Evolutionary conservation across 345 rosid species (phyloP).

Genomic region (Pseudoturritis turrita): DNA sequence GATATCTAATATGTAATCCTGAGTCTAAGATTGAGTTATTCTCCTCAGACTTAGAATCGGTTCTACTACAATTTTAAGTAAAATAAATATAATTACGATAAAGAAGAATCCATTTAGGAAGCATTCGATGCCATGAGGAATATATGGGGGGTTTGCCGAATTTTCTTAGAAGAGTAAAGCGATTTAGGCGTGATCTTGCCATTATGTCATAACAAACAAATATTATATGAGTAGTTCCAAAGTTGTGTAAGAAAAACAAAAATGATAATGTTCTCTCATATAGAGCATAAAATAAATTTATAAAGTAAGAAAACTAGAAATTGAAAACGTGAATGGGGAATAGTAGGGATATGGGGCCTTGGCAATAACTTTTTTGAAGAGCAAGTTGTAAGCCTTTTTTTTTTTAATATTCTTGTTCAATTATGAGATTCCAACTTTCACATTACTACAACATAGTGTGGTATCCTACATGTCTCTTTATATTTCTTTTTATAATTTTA

Average conservation of each 20-base stretch:
- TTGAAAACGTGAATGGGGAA: constrained; percentile 29
- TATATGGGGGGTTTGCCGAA: constrained; percentile 17
- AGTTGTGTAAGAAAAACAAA: constrained; percentile 3
- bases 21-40: neutral
- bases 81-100: neutral
- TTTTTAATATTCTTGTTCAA: constrained; percentile 24
- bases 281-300: constrained; percentile 1
- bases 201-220: constrained; percentile 13
- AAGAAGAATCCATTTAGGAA: constrained; percentile 11
- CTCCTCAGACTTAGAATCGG: neutral
- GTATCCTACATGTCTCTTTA: constrained; percentile 30
- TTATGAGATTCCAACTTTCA: constrained; percentile 36
- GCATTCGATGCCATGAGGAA: constrained; percentile 7
- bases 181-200: constrained; percentile 22
- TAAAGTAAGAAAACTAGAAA: constrained; percentile 11
- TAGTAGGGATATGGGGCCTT: constrained; percentile 30
- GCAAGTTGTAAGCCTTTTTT: constrained; percentile 30
- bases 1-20: neutral
- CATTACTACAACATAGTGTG: constrained; percentile 31
- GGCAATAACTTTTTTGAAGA: constrained; percentile 24
- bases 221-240: constrained; percentile 12
- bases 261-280: constrained; percentile 4
- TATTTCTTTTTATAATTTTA: neutral
- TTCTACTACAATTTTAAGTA: neutral
- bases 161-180: neutral